Evolutionary conservation across 352 stramenopile species (phyloP), one percentile per base, ranked within the genome.

Genomic region (Pythium coloratum): DNA sequence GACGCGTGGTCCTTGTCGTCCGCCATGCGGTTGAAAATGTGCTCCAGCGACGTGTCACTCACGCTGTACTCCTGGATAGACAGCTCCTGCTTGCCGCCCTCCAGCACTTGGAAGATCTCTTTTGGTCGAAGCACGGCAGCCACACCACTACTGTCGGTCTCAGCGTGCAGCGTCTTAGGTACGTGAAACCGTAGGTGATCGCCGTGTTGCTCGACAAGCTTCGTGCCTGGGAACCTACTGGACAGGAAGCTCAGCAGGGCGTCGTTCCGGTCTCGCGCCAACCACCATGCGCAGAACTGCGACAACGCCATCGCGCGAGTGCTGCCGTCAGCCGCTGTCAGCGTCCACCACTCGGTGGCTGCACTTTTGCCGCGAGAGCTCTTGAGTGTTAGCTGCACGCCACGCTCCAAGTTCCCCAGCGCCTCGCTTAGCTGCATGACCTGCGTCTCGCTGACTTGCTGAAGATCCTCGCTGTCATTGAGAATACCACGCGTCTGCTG

Each of bases 11-110:
- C 46, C 20, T 28, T 53, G 13, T 72, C 66, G 40, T 67, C 66
- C 32, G 91, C 93, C 81, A 98, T 96, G 67, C 79, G 78, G 72
- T 97, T 97, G 82, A 98, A 98, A 64, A 98, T 95, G 66, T 96
- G 82, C 71, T 98, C 93, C 24, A 98, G 77, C 28, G 90, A 96
- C 32, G 89, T 93, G 62, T 97, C 89, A 51, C 84, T 94, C 56
- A 98, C 80, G 40, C 81, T 88, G 69, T 98, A 98, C 70, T 96
- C 88, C 26, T 82, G 77, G 46, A 98, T 81, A 0, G 72, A 58
- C 10, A 96, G 70, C 26, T 72, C 47, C 8, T 70, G 60, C 62
- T 89, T 94, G 60, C 80, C 76, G 18, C 70, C 62, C 67, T 98
- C 92, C 1, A 98, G 65, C 36, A 82, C 62, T 5, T 71, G 70